Base-by-base conservation (phyloP, 176 grass and related monocot genomes). In the Hordeum marinum region DNA sequence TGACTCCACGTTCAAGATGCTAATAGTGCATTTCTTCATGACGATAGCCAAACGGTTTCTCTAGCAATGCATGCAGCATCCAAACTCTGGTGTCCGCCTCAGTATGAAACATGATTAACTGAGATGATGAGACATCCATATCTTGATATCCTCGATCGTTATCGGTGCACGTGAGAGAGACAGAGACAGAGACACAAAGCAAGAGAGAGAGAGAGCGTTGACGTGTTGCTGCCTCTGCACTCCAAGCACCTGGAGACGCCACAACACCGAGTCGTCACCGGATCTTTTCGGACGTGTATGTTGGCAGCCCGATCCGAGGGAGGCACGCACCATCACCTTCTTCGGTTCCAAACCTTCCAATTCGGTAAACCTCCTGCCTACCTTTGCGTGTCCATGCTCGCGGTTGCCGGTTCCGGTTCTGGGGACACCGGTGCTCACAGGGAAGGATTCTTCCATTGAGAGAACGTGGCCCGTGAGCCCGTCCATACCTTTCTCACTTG, bases 381-480 rank as follows among this genome's bases (percentile, higher is more conserved):
- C 70, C 36, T 89, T 89, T 80, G 82, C 87, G 76, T 85, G 76
- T 3, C n/a, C 63, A 48, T 48, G 45, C 45, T 15, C 4, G 45
- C 5, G 5, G 12, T 9, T 21, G 36, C 52, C 60, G 39, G 39
- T 40, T 71, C 62, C 17, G 39, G 39, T 40, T 71, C 62, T 11
- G 13, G 41, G 55, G 29, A 62, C 24, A 35, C 41, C 68, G 63
- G 27, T 84, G 75, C 57, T 64, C 12, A 75, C 43, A 57, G 72
- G 66, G 57, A 34, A 88, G 64, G 32, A 24, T 60, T 20, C 11
- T 50, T 48, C 45, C 23, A 39, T 0, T 63, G 32, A 21, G 27
- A 63, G 14, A 70, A 18, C 74, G 39, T 67, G 48, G 21, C 72
- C 72, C 64, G 13, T 5, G 55, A 35, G 21, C 72, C 72, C 64